phyloP scores from a whole-genome alignment of 75 land plant genomes.

The Picea sitchensis region DNA sequence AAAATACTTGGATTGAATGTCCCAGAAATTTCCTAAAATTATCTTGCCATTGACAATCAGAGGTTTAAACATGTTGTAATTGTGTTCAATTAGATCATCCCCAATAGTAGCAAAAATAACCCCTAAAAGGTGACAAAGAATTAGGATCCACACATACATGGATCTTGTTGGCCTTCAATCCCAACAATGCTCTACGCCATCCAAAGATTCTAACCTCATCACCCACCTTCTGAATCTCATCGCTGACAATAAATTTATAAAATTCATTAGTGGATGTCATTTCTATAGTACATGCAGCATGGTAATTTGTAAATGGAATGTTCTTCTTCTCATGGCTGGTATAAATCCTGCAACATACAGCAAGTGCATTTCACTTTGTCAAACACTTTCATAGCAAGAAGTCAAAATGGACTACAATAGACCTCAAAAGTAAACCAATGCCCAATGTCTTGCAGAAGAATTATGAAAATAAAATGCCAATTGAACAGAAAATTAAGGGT shows the following conservation, averaged over 20 bases:
- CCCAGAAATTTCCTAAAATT: slow-evolving; percentile 31
- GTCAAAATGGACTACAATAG: slow-evolving; percentile 91
- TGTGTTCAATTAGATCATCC: slow-evolving; percentile 35
- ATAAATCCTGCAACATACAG: slow-evolving; percentile 90
- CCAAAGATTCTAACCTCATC: slow-evolving; percentile 85
- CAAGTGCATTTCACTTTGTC: slow-evolving; percentile 73
- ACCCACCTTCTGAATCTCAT: slow-evolving; percentile 89
- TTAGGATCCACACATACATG: slow-evolving; percentile 21
- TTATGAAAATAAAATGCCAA: background rate
- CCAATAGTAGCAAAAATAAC: slow-evolving; percentile 38
- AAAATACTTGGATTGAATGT: slow-evolving; percentile 84
- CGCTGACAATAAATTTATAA: slow-evolving; percentile 88
- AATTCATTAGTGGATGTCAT: slow-evolving; percentile 71
- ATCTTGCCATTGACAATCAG: slow-evolving; percentile 61
- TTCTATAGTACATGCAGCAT: slow-evolving; percentile 90
- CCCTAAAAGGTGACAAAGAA: slow-evolving; percentile 64
- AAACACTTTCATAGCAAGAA: slow-evolving; percentile 98
- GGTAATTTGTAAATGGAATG: slow-evolving; percentile 75
- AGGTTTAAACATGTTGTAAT: slow-evolving; percentile 88
- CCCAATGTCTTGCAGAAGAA: background rate
- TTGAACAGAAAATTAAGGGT: background rate
- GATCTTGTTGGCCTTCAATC: slow-evolving; percentile 89
- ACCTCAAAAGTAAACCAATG: slow-evolving; percentile 5
- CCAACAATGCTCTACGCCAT: slow-evolving; percentile 93
- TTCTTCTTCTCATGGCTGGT: slow-evolving; percentile 93